Percentiles rank a stretch among this genome's conserved stretches.
These are phyloP conservation scores for Mucor mucedo DNA, from an alignment of 371 early-diverging fungal species.

Conservation along the genomic window DNA sequence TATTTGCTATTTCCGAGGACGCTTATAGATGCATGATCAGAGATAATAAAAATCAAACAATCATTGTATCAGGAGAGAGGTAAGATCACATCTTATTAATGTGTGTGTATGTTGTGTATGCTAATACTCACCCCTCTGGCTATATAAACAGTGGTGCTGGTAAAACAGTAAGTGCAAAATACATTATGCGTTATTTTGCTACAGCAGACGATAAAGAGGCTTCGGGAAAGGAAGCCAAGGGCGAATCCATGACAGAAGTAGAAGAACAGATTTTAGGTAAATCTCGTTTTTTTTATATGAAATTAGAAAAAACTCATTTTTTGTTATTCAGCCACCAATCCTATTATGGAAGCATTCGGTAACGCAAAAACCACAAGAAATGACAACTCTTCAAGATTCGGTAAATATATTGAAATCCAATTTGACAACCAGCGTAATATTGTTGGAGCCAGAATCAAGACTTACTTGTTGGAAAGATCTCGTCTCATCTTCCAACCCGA, in stretches of 20 bases:
- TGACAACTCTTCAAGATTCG: slow-evolving; percentile 98
- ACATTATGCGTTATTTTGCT: slow-evolving; percentile 98
- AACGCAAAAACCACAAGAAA: slow-evolving; percentile 99
- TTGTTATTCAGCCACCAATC: slow-evolving; percentile 84
- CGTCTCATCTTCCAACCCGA: slow-evolving; percentile 94
- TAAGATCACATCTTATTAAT: slow-evolving; percentile 22
- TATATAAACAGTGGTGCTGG: slow-evolving; percentile 82
- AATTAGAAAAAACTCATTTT: neutral
- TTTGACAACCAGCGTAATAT: slow-evolving; percentile 84
- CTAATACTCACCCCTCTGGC: too few relatives aligned
- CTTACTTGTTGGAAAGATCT: slow-evolving; percentile 97
- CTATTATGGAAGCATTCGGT: slow-evolving; percentile 99
- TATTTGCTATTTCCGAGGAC: slow-evolving; percentile 98
- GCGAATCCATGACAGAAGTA: slow-evolving; percentile 72
- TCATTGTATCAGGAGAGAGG: slow-evolving; percentile 98
- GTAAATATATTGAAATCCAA: slow-evolving; percentile 97
- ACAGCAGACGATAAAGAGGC: slow-evolving; percentile 78
- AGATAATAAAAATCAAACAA: slow-evolving; percentile 93
- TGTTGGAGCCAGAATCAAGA: slow-evolving; percentile 94
- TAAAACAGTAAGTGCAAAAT: slow-evolving; percentile 96
- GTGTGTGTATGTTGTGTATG: too few relatives aligned
- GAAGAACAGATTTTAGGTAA: slow-evolving; percentile 80
- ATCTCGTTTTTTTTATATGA: neutral
- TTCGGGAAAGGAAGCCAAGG: slow-evolving; percentile 40
- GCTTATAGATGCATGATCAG: slow-evolving; percentile 96